Evolutionary conservation across 2,329 filamentous ascomycete genomes (phyloP), one percentile per base, ranked within the genome.

Genomic region (Graphiopsis chlorocephala): DNA sequence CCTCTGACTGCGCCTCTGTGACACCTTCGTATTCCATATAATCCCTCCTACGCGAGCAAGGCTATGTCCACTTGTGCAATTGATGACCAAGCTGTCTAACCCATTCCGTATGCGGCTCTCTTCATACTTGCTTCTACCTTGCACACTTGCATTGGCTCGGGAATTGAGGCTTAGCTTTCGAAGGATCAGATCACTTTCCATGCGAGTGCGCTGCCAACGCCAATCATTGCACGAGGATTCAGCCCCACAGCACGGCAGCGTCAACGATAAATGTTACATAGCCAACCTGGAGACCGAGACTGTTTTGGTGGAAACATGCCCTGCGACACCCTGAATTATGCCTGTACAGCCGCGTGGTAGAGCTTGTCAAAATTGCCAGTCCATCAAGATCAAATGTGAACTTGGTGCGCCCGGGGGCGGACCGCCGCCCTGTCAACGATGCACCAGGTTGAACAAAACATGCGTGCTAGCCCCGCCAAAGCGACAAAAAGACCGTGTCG

Each of bases 371-470:
- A 62, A 61, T n/a, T 72, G 71, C 56, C 70, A 70, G 45, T 63
- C 62, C 17, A 68, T 72, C 52, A 73, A 74, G 57, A 72, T 72
- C 67, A 73, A 72, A 61, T 74, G 72, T 55, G 66, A 70, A 52
- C 65, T 73, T 12, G 69, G 68, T 12, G 64, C 66, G 7, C 48
- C 62, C n/a, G 65, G 63, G 11, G 66, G 60, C 6, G 29, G 62
- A 8, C 45, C 67, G 20, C 71, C 69, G 28, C 72, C 72, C 0
- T 75, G 73, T 47, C 68, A 72, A 42, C 63, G 73, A 61, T 75
- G 73, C 57, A 55, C 65, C 1, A 70, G 73, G 11, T 68, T 73
- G 17, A 65, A 66, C 42, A 72, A 73, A 58, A 66, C 71, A 23
- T 75, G 73, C 66, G 42, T 65, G 1, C 59, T 73, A 4, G 68